Evolutionary conservation across 2,329 filamentous ascomycete species (phyloP).

Genomic region (Aspergillus terreus): DNA sequence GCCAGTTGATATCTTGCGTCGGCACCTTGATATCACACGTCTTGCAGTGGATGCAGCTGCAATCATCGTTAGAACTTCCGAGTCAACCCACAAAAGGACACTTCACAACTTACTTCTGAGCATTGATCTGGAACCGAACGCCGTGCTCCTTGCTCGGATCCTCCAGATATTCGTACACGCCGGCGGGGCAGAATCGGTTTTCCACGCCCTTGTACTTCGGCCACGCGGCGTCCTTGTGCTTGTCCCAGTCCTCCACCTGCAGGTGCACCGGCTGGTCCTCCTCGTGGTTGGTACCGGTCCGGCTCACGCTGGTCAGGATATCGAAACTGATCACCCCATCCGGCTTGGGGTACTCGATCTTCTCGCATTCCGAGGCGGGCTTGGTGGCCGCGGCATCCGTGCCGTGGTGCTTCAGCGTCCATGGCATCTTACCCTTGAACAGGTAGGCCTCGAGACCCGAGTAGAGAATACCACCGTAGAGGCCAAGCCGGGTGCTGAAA

Average conservation of each 20-base stretch:
- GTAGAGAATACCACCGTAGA: slow-evolving; percentile 88
- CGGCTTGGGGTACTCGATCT: slow-evolving; percentile 96
- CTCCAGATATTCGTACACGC: slow-evolving; percentile 97
- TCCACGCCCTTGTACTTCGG: slow-evolving; percentile 88
- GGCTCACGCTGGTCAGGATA: slow-evolving; percentile 89
- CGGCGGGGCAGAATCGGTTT: slow-evolving; percentile 94
- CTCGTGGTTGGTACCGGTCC: slow-evolving; percentile 96
- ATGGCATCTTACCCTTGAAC: slow-evolving; percentile 79
- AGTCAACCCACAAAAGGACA: neutral
- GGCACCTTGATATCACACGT: slow-evolving; percentile 99
- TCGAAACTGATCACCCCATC: slow-evolving; percentile 95
- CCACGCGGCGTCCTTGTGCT: slow-evolving; percentile 77
- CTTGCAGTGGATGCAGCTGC: slow-evolving; percentile 97
- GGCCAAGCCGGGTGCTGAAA: slow-evolving; percentile 80
- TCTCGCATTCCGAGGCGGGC: slow-evolving; percentile 70
- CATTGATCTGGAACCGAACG: slow-evolving; percentile 94
- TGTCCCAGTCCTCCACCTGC: slow-evolving; percentile 92
- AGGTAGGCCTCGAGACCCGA: slow-evolving; percentile 89
- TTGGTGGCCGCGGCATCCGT: slow-evolving; percentile 77
- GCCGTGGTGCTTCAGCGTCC: slow-evolving; percentile 83
- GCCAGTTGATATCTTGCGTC: slow-evolving; percentile 95
- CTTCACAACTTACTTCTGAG: slow-evolving; percentile 77
- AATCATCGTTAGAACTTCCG: slow-evolving; percentile 13
- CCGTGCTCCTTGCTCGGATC: slow-evolving; percentile 81
- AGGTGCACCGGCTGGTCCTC: slow-evolving; percentile 97